These are phyloP conservation scores for Malus hybrid DNA, from an alignment of 331 rosid genomes.

Conservation along the genomic window DNA sequence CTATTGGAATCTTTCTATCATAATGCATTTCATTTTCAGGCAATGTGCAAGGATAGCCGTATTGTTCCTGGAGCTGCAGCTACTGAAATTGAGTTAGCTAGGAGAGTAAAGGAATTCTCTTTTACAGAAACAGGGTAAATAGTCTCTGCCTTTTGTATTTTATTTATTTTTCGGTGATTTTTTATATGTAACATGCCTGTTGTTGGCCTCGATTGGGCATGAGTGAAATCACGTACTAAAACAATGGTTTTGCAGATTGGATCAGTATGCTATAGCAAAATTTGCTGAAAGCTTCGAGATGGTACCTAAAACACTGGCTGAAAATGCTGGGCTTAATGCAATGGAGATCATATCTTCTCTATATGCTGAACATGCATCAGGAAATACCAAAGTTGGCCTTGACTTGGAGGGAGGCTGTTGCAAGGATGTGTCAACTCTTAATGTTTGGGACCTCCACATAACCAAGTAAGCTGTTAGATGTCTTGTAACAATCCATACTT, in stretches of 20 bases:
- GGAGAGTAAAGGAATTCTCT: slow-evolving; percentile 69
- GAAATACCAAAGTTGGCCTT: slow-evolving; percentile 74
- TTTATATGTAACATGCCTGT: not conserved
- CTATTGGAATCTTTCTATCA: not conserved
- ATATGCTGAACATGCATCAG: slow-evolving; percentile 78
- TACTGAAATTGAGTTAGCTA: slow-evolving; percentile 85
- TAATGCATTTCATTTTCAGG: slow-evolving; percentile 37
- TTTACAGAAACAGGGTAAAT: slow-evolving; percentile 78
- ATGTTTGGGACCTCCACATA: slow-evolving; percentile 74
- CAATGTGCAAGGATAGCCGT: slow-evolving; percentile 92
- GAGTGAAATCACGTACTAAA: slow-evolving; percentile 11
- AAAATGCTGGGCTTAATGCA: slow-evolving; percentile 80
- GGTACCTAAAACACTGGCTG: slow-evolving; percentile 77
- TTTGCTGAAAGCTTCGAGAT: slow-evolving; percentile 90
- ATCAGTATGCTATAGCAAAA: slow-evolving; percentile 80
- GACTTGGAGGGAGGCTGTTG: slow-evolving; percentile 65
- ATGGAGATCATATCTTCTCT: slow-evolving; percentile 88
- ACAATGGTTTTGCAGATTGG: slow-evolving; percentile 57
- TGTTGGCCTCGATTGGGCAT: not conserved
- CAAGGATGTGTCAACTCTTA: slow-evolving; percentile 55
- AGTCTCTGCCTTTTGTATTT: not conserved
- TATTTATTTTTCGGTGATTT: not conserved
- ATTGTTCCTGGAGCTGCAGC: slow-evolving; percentile 90
- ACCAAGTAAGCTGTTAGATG: slow-evolving; percentile 50
- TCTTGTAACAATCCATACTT: not conserved